phyloP scores from a whole-genome alignment of 2,329 filamentous ascomycete species.

The Mycosphaerella arachidis region DNA sequence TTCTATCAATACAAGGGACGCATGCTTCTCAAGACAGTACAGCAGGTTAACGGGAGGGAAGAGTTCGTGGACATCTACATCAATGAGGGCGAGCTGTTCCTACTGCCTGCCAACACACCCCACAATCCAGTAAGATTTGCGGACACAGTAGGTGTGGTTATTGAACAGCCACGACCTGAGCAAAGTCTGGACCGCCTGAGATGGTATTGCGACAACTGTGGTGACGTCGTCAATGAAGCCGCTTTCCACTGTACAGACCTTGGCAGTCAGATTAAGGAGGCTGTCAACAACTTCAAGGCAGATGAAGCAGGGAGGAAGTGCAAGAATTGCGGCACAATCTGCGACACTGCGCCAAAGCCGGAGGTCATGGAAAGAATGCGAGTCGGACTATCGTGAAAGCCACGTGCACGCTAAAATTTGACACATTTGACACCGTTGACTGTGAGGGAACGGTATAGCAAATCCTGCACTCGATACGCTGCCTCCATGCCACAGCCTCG shows the following conservation, averaged over 20 bases:
- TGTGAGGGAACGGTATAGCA: too few species aligned
- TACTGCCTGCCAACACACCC: constrained; percentile 88
- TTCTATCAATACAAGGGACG: constrained; percentile 95
- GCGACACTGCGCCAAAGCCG: constrained; percentile 60
- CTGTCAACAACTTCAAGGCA: constrained; percentile 74
- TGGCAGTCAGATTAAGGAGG: constrained; percentile 89
- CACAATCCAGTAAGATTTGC: constrained; percentile 94
- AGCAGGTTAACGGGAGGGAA: constrained; percentile 51
- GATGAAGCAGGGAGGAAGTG: constrained; percentile 70
- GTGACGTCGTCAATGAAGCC: constrained; percentile 74
- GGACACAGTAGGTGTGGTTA: constrained; percentile 86
- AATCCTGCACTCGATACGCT: too few species aligned
- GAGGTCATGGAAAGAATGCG: constrained; percentile 35
- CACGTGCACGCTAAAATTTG: not conserved
- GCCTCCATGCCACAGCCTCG: too few species aligned
- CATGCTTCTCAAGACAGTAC: constrained; percentile 91
- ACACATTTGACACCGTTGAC: not conserved
- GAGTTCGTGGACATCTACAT: constrained; percentile 81
- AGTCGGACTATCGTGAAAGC: constrained; percentile 7
- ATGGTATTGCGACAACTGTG: constrained; percentile 81
- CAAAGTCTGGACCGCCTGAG: constrained; percentile 71
- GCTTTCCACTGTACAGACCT: constrained; percentile 84
- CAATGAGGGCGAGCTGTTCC: constrained; percentile 87
- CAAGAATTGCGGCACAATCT: constrained; percentile 68
- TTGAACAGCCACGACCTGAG: constrained; percentile 76